Percentiles rank a stretch among this genome's conserved stretches.
Evolutionary conservation across 2,329 filamentous ascomycete species (phyloP).

Genomic region (Xylariaceae sp.): DNA sequence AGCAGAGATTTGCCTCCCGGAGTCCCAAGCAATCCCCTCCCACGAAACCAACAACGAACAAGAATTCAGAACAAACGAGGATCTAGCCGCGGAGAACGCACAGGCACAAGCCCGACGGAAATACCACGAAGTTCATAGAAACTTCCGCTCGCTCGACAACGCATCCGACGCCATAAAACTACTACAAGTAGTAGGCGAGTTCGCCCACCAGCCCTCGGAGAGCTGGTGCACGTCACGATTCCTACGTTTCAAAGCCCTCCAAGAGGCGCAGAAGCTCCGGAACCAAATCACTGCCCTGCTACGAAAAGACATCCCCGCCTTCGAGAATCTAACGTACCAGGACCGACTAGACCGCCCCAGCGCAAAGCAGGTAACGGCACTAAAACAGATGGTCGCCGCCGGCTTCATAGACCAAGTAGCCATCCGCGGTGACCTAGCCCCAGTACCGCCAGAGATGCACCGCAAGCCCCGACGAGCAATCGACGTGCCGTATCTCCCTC

Average conservation of each 20-base stretch:
- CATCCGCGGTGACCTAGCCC: conserved; percentile 82
- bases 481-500: conserved; percentile 85
- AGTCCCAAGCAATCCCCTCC: conserved; percentile 66
- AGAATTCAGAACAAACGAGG: conserved; percentile 55
- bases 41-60: conserved; percentile 42
- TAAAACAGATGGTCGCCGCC: conserved; percentile 87
- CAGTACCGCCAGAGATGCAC: conserved; percentile 61
- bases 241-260: conserved; percentile 79
- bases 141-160: conserved; percentile 77
- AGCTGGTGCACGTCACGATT: conserved; percentile 79
- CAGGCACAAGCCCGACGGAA: conserved; percentile 59
- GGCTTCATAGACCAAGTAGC: conserved; percentile 95
- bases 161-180: conserved; percentile 85
- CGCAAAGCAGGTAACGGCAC: conserved; percentile 66
- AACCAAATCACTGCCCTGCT: conserved; percentile 79
- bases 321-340: conserved; percentile 51
- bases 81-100: conserved; percentile 67
- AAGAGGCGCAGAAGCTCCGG: conserved; percentile 79
- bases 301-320: conserved; percentile 66
- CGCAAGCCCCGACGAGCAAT: conserved; percentile 79
- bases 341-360: conserved; percentile 57
- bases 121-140: conserved; percentile 68
- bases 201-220: conserved; percentile 63
- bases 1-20: conserved; percentile 79
- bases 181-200: conserved; percentile 82